Conservation (phyloP, 2,329 filamentous ascomycete species). For the Pyrenochaeta sp. region DNA sequence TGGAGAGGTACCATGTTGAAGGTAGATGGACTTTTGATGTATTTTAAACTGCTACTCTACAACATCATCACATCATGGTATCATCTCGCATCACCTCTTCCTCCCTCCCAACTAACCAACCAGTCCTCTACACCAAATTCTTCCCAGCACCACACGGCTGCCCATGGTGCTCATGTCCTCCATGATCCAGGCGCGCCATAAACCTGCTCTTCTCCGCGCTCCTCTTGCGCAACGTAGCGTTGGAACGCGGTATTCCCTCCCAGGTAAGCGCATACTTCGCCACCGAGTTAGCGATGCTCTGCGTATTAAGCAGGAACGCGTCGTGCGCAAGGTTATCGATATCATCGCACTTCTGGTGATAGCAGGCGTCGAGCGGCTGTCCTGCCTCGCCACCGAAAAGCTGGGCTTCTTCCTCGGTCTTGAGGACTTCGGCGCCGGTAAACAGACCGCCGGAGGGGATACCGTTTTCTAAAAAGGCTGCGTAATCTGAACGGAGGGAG, state of each 20-base stretch:
- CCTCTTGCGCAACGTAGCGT: slow-evolving; percentile 40
- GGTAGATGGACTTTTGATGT: too few relatives aligned
- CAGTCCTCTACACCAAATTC: slow-evolving; percentile 17
- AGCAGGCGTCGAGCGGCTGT: slow-evolving; percentile 48
- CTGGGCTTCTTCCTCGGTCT: slow-evolving; percentile 48
- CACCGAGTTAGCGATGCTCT: slow-evolving; percentile 51
- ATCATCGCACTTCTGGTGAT: slow-evolving; percentile 50
- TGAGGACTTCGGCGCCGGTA: slow-evolving; percentile 52
- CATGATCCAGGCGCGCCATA: slow-evolving; percentile 34
- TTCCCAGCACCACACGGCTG: slow-evolving; percentile 35
- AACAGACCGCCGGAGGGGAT: slow-evolving; percentile 52
- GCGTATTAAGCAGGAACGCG: slow-evolving; percentile 49
- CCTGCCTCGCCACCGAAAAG: slow-evolving; percentile 51
- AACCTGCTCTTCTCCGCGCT: slow-evolving; percentile 35
- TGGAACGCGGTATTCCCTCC: slow-evolving; percentile 44
- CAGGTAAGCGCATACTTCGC: slow-evolving; percentile 50
- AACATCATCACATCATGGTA: slow-evolving; percentile 1
- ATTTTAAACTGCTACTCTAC: background rate
- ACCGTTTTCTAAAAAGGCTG: slow-evolving; percentile 52
- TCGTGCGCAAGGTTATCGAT: slow-evolving; percentile 48
- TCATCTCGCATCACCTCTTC: background rate
- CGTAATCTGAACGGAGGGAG: slow-evolving; percentile 52
- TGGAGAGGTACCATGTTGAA: too few relatives aligned
- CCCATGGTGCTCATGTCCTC: slow-evolving; percentile 37
- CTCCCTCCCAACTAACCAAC: background rate